Base-by-base conservation (phyloP, 2,329 filamentous ascomycete genomes). In the Colletotrichum shisoi region DNA sequence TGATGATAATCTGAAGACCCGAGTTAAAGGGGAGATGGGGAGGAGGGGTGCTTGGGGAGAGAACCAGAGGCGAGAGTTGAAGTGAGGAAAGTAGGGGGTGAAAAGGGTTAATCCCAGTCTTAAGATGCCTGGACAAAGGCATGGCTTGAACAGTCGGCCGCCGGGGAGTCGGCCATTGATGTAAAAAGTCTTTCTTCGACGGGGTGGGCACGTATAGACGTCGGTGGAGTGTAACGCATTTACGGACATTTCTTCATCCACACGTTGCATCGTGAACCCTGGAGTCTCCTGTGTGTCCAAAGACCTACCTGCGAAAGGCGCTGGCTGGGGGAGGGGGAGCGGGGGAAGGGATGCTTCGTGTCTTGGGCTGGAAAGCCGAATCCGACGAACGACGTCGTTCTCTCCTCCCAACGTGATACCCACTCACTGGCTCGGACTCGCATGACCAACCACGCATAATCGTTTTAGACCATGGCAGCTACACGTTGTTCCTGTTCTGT, bases 181-280 rank as follows among this genome's bases (percentile, higher is more conserved):
- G 66, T 67, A 68, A 68, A 68, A 68, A 65, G 65, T 68, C 65
- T 66, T 62, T 59, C 52, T 67, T 67, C 65, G 51, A 53, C 53
- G 63, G 57, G 62, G 52, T 48, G 62, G 63, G 57, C 63, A 61
- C 57, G 62, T 53, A 67, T 68, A 67, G 66, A 68, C 62, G 61
- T 65, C 65, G 67, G 62, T 67, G 57, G 66, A 67, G 57, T 34
- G 31, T 68, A 67, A 68, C 63, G 66, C 66, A 68, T 68, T 34
- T 67, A 68, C 56, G 66, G 66, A 67, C 66, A 59, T 54, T 57
- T 63, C 57, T 68, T 49, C 40, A 53, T 37, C 54, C 61, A 15
- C 27, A 34, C 15, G 34, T 17, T 11, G 9, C 31, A n/a, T 27
- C 24, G 34, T 31, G 40, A 31, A 34, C 8, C 31, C 31, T 34